phyloP scores from a whole-genome alignment of 179 eudicot species.

The Beta corolliflora region DNA sequence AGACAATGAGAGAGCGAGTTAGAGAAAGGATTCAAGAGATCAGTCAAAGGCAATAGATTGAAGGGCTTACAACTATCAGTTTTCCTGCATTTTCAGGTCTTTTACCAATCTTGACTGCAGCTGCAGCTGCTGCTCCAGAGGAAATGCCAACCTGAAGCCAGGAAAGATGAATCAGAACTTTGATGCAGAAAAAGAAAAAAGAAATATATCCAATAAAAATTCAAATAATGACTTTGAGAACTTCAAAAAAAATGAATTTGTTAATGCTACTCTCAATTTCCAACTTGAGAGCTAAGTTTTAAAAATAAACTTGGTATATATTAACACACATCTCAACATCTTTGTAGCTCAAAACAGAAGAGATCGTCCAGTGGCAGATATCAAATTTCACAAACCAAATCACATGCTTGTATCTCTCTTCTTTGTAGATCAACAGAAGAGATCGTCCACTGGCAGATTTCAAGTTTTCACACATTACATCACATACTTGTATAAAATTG shows the following conservation, averaged over 20 bases:
- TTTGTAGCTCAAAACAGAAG: neutral
- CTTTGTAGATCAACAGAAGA: too few species aligned
- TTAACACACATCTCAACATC: neutral
- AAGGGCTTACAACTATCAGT: constrained; percentile 75
- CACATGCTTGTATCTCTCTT: neutral
- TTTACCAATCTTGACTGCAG: constrained; percentile 79
- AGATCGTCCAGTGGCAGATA: neutral
- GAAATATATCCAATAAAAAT: neutral
- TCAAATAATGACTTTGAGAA: neutral
- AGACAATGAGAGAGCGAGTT: neutral
- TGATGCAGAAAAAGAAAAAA: neutral
- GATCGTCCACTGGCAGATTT: neutral
- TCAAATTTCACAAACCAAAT: neutral
- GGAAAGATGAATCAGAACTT: constrained; percentile 1
- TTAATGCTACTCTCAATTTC: neutral
- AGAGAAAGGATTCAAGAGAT: too few species aligned
- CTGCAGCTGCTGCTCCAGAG: constrained; percentile 95
- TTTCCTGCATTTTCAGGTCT: constrained; percentile 98
- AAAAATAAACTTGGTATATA: neutral
- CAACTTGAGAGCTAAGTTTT: neutral
- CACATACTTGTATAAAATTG: neutral
- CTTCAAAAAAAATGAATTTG: neutral
- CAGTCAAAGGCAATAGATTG: too few species aligned
- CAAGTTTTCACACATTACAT: neutral
- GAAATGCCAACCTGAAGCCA: constrained; percentile 83